Evolutionary conservation across 2,329 filamentous ascomycete genomes (phyloP), one percentile per base, ranked within the genome.

Genomic region (Neonectria coccinea): DNA sequence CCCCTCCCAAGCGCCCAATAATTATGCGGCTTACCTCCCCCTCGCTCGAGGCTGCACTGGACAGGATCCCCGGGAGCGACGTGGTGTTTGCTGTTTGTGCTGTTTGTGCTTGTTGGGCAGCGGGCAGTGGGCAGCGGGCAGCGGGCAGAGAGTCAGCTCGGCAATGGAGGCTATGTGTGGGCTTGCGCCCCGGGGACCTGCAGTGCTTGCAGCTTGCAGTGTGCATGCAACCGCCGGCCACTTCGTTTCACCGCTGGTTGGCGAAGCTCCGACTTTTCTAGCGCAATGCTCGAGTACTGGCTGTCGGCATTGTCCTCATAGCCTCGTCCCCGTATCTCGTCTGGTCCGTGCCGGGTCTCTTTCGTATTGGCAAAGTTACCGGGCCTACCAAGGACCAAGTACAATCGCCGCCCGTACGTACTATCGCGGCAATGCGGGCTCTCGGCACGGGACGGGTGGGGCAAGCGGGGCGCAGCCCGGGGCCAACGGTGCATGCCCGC

Each of bases 401-500:
- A 27, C 47, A 50, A 20, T 33, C 27, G n/a, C 48, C 48, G 22
- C n/a, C 48, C 25, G 5, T 25, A 25, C 25, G 25, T 25, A 25
- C 5, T 31, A 51, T 11, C 31, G 59, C 27, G 20, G 20, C 20
- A 20, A 20, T 3, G 20, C 20, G 47, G 29, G 41, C 20, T 36
- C 47, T 63, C 54, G 66, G 66, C 59, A 60, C 66, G 69, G 69
- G 36, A 45, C 65, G 56, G 41, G 60, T 53, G 61, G 62, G 70
- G 63, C 56, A 55, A 25, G 42, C 53, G 67, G 67, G 69, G 68
- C 68, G 56, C 59, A 69, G 66, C 57, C 62, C 60, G 44, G 54
- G 52, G 58, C 61, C 25, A 25, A 42, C 54, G 54, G 20, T 25
- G 10, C 4, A 48, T 48, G 5, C 22, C 22, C 14, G 3, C 45